phyloP scores from a whole-genome alignment of 176 grass and related monocot genomes.

The Eleusine indica region DNA sequence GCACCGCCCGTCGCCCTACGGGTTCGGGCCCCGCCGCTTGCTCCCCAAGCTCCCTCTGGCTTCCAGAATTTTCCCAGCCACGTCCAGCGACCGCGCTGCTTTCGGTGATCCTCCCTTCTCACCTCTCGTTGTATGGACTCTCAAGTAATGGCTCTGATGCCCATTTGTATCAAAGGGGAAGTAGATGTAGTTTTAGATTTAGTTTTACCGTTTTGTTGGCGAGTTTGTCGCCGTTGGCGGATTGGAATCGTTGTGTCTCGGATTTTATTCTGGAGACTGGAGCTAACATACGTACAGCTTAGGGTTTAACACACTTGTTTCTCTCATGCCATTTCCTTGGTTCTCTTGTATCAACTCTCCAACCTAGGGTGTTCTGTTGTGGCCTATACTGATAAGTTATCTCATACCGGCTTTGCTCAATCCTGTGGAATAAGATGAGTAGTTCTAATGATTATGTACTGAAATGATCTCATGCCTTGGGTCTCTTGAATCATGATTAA shows the following conservation, averaged over 20 bases:
- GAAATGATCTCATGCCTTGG: too few species aligned
- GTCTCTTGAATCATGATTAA: background rate
- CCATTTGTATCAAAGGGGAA: background rate
- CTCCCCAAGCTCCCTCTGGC: slow-evolving; percentile 33
- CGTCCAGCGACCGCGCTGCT: slow-evolving; percentile 7
- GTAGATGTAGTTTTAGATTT: background rate
- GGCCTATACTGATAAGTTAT: background rate
- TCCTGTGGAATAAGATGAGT: background rate
- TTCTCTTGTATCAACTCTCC: background rate
- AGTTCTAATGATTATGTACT: too few species aligned
- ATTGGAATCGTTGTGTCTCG: background rate
- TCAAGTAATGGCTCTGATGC: background rate
- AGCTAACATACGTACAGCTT: slow-evolving; percentile 6
- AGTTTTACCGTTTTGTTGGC: background rate
- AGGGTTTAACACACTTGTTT: background rate
- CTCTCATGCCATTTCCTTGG: background rate
- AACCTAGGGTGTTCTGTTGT: slow-evolving; percentile 31
- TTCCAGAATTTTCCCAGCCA: slow-evolving; percentile 42
- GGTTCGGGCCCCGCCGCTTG: slow-evolving; percentile 21
- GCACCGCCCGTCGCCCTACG: slow-evolving; percentile 54
- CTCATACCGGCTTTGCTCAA: background rate
- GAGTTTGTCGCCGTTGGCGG: background rate
- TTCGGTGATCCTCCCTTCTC: slow-evolving; percentile 14
- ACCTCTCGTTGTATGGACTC: background rate
- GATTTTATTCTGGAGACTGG: background rate